Percentiles rank a stretch among this genome's conserved stretches.
Conservation (phyloP, 1,284 basidiomycete genomes). For the Microbotryomycetes sp. region DNA sequence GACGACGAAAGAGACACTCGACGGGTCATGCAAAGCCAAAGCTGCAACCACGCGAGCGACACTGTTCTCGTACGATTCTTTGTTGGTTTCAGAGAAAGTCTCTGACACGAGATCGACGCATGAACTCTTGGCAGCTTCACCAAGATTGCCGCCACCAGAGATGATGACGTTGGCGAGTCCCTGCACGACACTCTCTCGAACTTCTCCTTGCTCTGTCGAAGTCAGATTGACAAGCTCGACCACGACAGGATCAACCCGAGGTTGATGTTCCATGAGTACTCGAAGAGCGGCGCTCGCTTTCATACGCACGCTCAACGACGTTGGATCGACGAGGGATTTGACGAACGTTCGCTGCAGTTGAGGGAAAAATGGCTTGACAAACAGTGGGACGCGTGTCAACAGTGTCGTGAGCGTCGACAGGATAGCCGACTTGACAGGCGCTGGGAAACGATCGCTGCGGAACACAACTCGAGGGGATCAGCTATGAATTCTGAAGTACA, state of each 20-base stretch:
- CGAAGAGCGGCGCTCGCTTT: slow-evolving; percentile 80
- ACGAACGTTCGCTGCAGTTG: slow-evolving; percentile 95
- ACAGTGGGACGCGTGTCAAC: slow-evolving; percentile 72
- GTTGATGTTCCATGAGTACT: slow-evolving; percentile 84
- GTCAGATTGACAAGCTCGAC: slow-evolving; percentile 63
- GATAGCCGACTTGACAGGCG: slow-evolving; percentile 84
- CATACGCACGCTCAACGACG: slow-evolving; percentile 70
- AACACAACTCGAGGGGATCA: background rate
- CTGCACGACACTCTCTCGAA: slow-evolving; percentile 65
- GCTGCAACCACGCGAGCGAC: slow-evolving; percentile 62
- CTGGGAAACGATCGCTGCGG: slow-evolving; percentile 55
- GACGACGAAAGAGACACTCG: slow-evolving; percentile 61
- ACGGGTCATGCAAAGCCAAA: slow-evolving; percentile 56
- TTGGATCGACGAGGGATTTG: slow-evolving; percentile 79
- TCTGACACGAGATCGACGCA: slow-evolving; percentile 71
- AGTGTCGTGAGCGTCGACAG: slow-evolving; percentile 73
- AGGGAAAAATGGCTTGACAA: slow-evolving; percentile 97
- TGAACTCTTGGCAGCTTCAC: slow-evolving; percentile 63
- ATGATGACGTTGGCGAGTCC: slow-evolving; percentile 72
- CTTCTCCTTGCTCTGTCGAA: slow-evolving; percentile 57
- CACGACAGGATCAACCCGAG: slow-evolving; percentile 58
- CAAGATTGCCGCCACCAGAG: slow-evolving; percentile 67
- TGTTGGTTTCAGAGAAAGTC: slow-evolving; percentile 65
- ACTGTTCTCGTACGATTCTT: slow-evolving; percentile 70
- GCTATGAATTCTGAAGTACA: too few relatives aligned